phyloP scores from a whole-genome alignment of 148 eudicot genomes.

The Gaultheria prostrata region DNA sequence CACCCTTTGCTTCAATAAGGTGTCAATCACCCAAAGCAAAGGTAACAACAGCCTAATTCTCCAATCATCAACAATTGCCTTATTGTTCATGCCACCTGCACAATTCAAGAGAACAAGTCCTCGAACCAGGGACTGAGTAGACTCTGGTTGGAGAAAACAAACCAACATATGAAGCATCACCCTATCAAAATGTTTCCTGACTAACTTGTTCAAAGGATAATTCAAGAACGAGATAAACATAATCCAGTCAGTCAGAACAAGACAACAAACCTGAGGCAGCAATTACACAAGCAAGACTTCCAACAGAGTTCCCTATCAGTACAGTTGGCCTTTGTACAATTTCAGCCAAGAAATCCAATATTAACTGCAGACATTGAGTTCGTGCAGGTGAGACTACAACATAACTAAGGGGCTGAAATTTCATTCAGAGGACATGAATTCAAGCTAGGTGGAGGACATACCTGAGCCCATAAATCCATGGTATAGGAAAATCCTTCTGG shows the following conservation, averaged over 20 bases:
- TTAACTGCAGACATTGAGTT: conserved; percentile 58
- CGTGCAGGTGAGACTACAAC: conserved; percentile 24
- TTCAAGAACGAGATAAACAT: background rate
- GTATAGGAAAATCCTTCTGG: conserved; percentile 72
- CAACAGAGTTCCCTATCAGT: conserved; percentile 87
- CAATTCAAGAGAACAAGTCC: conserved; percentile 87
- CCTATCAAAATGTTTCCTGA: background rate
- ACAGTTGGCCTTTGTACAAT: conserved; percentile 75
- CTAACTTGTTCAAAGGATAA: background rate
- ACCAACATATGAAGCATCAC: conserved; percentile 1
- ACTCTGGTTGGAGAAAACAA: conserved; percentile 32
- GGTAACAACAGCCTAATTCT: conserved; percentile 81
- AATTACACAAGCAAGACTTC: conserved; percentile 93
- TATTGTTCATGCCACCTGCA: conserved; percentile 99
- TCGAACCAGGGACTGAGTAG: conserved; percentile 43
- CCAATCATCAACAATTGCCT: conserved; percentile 98
- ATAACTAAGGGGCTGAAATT: conserved; percentile 32
- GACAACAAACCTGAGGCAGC: conserved; percentile 68
- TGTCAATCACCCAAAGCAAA: conserved; percentile 74
- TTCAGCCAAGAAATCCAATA: conserved; percentile 78
- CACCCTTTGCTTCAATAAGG: conserved; percentile 65
- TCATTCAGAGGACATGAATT: conserved; percentile 11
- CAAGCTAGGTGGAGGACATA: conserved; percentile 25
- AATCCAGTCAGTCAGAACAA: background rate
- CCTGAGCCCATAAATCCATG: conserved; percentile 91